Evolutionary conservation across 2,329 filamentous ascomycete genomes (phyloP), one percentile per base, ranked within the genome.

Genomic region (Cytospora leucostoma): DNA sequence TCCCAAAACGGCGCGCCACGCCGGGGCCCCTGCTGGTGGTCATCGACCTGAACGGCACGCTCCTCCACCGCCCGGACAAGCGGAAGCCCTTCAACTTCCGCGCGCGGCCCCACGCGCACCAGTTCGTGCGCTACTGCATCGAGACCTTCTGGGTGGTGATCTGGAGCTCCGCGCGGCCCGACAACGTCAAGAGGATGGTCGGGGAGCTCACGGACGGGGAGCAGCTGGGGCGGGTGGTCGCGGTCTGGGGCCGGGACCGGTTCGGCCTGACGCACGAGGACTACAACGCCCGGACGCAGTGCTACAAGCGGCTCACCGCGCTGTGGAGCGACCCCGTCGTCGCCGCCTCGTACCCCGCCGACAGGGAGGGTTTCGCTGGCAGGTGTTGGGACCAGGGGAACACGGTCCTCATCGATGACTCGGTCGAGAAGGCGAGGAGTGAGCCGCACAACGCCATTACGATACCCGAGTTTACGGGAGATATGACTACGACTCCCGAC

Each of bases 11-110:
- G 17, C 75, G 84, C 4, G 47, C 74, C 0, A 57, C 74, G 1
- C 83, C 88, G 1, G 85, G 85, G 49, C 84, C 83, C 17, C 82
- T 97, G 38, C 86, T 99, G 27, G 81, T 99, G 57, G 85, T 98
- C 54, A 85, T 98, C 66, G 95, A 99, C 76, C 84, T 99, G 44
- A 99, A 98, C 74, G 95, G 95, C 66, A 97, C 94, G 0, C 82
- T 99, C 1, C 83, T 98, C 40, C 82, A 85, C 76, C 89, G 95
- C 6, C 88, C 87, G 10, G 80, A 79, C 59, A 79, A 79, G 53
- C 73, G 73, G 33, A 71, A 76, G 1, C 79, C 81, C 4, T 82
- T 79, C 11, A 73, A 74, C 50, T 91, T 93, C 72, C 76, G 87
- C 51, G 77, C 82, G 67, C 89, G 95, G 0, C 91, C 91, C 0